Percentiles rank a stretch among this genome's conserved stretches.
Conservation (phyloP, 495 filamentous ascomycete species). For the Xylaria telfairii region DNA sequence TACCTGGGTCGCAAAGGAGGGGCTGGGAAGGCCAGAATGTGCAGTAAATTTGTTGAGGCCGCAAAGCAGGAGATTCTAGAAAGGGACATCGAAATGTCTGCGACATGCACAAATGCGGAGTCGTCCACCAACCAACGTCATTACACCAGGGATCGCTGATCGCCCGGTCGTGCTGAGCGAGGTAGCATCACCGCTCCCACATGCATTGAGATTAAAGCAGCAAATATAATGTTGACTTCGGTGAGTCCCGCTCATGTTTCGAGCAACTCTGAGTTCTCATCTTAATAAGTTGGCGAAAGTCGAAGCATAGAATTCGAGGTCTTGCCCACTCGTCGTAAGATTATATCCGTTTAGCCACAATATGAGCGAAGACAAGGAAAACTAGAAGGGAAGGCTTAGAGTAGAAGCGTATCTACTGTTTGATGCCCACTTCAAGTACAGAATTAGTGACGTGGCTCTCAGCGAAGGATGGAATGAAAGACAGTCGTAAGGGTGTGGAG, state of each 20-base stretch:
- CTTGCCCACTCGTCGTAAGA: too few species aligned
- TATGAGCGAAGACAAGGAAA: not conserved
- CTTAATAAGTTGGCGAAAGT: not conserved
- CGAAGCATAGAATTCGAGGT: not conserved
- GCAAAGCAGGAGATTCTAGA: not conserved
- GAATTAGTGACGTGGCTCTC: not conserved
- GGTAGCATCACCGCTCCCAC: not conserved
- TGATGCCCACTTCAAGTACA: not conserved
- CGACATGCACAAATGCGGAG: conserved; percentile 1
- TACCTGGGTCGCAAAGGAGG: not conserved
- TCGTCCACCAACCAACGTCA: conserved; percentile 8
- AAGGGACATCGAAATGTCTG: conserved; percentile 7
- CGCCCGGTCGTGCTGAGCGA: not conserved
- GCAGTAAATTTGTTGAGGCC: not conserved
- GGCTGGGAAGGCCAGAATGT: not conserved
- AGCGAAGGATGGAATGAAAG: not conserved
- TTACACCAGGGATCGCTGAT: not conserved
- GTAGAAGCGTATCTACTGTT: not conserved
- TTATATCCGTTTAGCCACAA: too few species aligned
- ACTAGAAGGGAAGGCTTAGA: not conserved
- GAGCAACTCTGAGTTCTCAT: not conserved
- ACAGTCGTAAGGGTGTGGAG: not conserved
- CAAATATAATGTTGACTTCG: not conserved
- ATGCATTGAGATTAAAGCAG: not conserved
- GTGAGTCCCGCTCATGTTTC: not conserved